phyloP scores from a whole-genome alignment of 2,329 filamentous ascomycete species.

The Shiraia sp. region DNA sequence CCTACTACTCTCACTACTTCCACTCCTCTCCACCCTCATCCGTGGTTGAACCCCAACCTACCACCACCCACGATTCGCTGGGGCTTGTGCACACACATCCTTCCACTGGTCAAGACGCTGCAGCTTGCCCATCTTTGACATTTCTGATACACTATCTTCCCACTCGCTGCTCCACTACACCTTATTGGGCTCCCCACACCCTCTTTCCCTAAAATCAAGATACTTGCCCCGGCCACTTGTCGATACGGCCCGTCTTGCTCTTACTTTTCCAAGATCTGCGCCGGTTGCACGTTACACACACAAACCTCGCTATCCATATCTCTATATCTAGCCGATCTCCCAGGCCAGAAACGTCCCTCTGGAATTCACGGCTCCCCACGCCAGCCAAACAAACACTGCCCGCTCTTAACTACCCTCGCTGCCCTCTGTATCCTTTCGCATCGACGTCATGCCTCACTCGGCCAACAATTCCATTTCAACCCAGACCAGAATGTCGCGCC shows the following conservation, averaged over 20 bases:
- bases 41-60: too few relatives aligned
- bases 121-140: too few relatives aligned
- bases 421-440: slow-evolving; percentile 2
- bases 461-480: slow-evolving; percentile 36
- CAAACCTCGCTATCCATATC: slow-evolving; percentile 27
- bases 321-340: slow-evolving; percentile 17
- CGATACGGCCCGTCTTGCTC: slow-evolving; percentile 13
- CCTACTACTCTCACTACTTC: too few relatives aligned
- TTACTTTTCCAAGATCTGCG: slow-evolving; percentile 17
- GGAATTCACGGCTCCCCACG: slow-evolving; percentile 30
- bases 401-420: slow-evolving; percentile 15
- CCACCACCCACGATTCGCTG: too few relatives aligned
- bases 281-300: slow-evolving; percentile 21
- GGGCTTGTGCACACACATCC: too few relatives aligned
- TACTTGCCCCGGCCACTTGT: too few relatives aligned
- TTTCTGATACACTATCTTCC: too few relatives aligned
- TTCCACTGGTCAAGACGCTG: too few relatives aligned
- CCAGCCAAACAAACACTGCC: slow-evolving; percentile 23
- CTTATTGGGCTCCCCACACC: background rate
- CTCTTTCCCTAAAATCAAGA: background rate
- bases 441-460: slow-evolving; percentile 41
- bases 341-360: slow-evolving; percentile 19
- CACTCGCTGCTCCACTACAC: background rate
- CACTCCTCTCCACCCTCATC: too few relatives aligned
- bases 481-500: slow-evolving; percentile 40